Conservation (phyloP, 75 land plant genomes). For the Cunninghamia lanceolata region DNA sequence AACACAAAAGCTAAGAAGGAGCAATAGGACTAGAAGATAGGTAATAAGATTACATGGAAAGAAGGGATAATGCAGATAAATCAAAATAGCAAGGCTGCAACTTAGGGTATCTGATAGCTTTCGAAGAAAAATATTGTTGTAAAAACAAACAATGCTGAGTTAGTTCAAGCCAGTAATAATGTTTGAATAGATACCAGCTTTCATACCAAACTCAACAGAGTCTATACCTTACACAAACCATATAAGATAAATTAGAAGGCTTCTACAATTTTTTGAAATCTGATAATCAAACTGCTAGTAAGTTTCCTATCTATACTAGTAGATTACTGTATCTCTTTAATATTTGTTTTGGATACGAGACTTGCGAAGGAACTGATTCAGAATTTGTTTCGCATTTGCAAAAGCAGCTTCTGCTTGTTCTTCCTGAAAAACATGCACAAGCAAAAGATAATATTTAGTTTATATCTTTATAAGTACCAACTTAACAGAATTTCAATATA, state of each 20-base stretch:
- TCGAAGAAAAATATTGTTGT: background rate
- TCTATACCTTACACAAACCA: background rate
- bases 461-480: background rate
- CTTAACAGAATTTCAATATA: background rate
- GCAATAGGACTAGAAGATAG: background rate
- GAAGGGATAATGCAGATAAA: background rate
- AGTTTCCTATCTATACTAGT: background rate
- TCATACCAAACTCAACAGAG: background rate
- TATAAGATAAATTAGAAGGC: background rate
- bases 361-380: slow-evolving; percentile 83
- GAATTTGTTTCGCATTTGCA: slow-evolving; percentile 93
- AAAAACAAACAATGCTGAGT: background rate
- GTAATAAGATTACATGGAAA: background rate
- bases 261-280: background rate
- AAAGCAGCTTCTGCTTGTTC: slow-evolving; percentile 86
- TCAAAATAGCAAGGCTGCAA: background rate
- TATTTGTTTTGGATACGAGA: slow-evolving; percentile 70
- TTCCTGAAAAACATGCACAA: slow-evolving; percentile 36
- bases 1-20: background rate
- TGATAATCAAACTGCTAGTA: background rate
- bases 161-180: background rate
- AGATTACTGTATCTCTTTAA: background rate
- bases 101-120: background rate
- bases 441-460: background rate
- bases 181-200: background rate